Base-by-base conservation (phyloP, 805 yeast species). In the Phaffomyces thermotolerans region DNA sequence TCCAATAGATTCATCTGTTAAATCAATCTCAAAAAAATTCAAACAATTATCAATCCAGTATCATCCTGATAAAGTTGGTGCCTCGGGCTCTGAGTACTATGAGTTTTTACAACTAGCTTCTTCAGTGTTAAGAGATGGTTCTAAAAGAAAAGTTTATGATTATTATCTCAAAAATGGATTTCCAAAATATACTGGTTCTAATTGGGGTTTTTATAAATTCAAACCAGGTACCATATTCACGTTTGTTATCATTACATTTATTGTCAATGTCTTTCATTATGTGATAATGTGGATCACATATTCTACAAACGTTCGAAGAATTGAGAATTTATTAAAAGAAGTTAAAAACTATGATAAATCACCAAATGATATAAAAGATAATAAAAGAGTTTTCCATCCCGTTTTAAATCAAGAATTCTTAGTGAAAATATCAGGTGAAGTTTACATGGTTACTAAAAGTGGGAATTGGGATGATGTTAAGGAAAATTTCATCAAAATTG, bases 111-210 rank as follows among this genome's bases (percentile, higher is more conserved):
- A 93, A 30, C 62, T 80, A 24, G 84, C 87, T 20, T 82, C 89
- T 30, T 78, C 84, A 56, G 80, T 90, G 43, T 68, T 90, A 39
- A 73, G 91, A 51, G 68, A 75, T 13, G 44, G 46, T 3, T 50
- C 43, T 22, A 71, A 71, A 45, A 76, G 81, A 49, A 78, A 81
- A 39, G 72, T 88, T 8, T 93, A 93, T 62, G 98, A 93, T 62
- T 89, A 78, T 62, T 93, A 86, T 64, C 68, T 85, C 42, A 69
- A 76, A 36, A 75, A 78, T 52, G 97, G 98, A 8, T 91, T 93
- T 65, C 98, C 99, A 7, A 71, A 73, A 48, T 87, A 84, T 75
- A 79, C 79, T 45, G 86, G 48, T 0, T 40, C 47, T 2, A 49
- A 80, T 14, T 77, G 84, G 68, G 69, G 70, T 49, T 77, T 83